These are phyloP conservation scores for Thielaviopsis ethacetica DNA, from an alignment of 2,329 filamentous ascomycete genomes.

Conservation along the genomic window DNA sequence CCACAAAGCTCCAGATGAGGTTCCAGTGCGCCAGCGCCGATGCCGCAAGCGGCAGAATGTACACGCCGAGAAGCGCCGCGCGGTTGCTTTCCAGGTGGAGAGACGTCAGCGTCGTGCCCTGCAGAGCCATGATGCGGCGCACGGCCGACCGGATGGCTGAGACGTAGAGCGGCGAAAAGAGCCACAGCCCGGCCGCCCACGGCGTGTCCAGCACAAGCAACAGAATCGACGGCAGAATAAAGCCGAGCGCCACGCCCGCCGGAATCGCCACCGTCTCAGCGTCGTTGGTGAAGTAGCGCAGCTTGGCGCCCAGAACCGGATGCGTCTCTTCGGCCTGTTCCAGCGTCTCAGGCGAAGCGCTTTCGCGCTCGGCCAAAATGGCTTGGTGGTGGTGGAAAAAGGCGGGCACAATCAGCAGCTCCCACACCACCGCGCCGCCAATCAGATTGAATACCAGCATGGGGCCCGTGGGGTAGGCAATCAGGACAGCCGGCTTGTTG, in stretches of 20 bases:
- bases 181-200: slow-evolving; percentile 27
- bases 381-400: slow-evolving; percentile 28
- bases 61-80: slow-evolving; percentile 24
- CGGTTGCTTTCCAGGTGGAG: slow-evolving; percentile 29
- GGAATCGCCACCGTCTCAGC: slow-evolving; percentile 43
- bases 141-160: slow-evolving; percentile 25
- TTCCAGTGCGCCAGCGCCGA: slow-evolving; percentile 27
- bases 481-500: slow-evolving; percentile 21
- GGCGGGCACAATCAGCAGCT: slow-evolving; percentile 33
- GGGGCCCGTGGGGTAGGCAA: slow-evolving; percentile 23
- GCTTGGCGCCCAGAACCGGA: slow-evolving; percentile 17
- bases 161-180: slow-evolving; percentile 36
- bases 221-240: slow-evolving; percentile 27
- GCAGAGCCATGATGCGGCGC: slow-evolving; percentile 16
- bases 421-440: slow-evolving; percentile 34
- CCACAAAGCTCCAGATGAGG: slow-evolving; percentile 24
- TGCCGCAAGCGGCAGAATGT: slow-evolving; percentile 27
- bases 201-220: slow-evolving; percentile 29
- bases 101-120: slow-evolving; percentile 15
- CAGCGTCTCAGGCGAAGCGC: slow-evolving; percentile 13
- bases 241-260: slow-evolving; percentile 30
- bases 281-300: slow-evolving; percentile 23
- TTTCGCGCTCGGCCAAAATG: slow-evolving; percentile 18
- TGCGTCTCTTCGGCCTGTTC: slow-evolving; percentile 15
- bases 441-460: slow-evolving; percentile 33